Evolutionary conservation across 371 early-diverging fungal genomes (phyloP), one percentile per base, ranked within the genome.

Genomic region (Mucor racemosus): DNA sequence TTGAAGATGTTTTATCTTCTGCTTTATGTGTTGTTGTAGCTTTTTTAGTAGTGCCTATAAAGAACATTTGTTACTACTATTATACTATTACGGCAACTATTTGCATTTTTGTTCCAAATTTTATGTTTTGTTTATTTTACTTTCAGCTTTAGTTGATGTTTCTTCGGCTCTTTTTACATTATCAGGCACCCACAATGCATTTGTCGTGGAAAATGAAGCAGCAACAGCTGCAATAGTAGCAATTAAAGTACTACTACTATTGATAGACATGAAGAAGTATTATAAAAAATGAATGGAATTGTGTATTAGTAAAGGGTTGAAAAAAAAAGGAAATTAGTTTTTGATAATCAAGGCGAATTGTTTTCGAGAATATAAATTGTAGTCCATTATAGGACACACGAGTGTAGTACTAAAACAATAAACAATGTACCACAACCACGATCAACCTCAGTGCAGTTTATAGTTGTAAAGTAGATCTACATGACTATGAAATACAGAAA

Each of bases 181-280:
- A 19, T 65, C 48, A 31, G 58, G 65, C 7, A 64, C 33, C 64
- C 58, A 65, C 26, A 65, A 26, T 10, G 65, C 65, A 44, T 65
- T 42, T 46, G 65, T 9, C 6, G 65, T 39, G 19, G 58, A 34
- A 21, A 44, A 60, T 44, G 60, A 53, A 53, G 53, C 38, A 38
- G 38, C 38, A 7, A 4, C 31, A 31, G 53, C 14, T 13, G 26
- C 21, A 31, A 53, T 21, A 13, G 31, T 26, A 14, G 31, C 14
- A 53, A 53, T 13, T 11, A 53, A 31, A 26, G 9, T 21, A 21
- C 31, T 53, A 21, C 31, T 53, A 31, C 31, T 53, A 31, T 26
- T 53, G 53, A 26, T 53, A 4, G 14, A 31, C 53, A 53, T 53
- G 14, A 11, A 53, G 14, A 26, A 26, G 3, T 26, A 26, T 26